Evolutionary conservation across 306 rosid species (phyloP).

Genomic region (Datisca glomerata): DNA sequence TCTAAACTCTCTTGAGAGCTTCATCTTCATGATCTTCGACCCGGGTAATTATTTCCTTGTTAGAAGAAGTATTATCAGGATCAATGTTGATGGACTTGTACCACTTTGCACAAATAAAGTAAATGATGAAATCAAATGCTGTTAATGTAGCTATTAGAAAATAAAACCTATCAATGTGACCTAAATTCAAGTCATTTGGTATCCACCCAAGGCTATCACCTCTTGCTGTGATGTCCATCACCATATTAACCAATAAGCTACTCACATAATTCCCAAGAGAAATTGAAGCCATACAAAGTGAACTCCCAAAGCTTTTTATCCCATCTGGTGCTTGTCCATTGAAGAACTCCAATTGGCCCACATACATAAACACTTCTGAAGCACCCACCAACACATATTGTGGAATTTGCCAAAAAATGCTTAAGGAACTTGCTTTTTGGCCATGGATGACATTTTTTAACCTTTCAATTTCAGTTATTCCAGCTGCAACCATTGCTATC

Average conservation of each 20-base stretch:
- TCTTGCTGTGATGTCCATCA: constrained; percentile 29
- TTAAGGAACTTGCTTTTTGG: constrained; percentile 24
- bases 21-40: too few relatives aligned
- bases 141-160: constrained; percentile 37
- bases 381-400: constrained; percentile 49
- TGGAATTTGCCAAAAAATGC: constrained; percentile 35
- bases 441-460: constrained; percentile 18
- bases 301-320: constrained; percentile 46
- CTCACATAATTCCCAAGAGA: constrained; percentile 50
- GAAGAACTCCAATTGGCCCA: constrained; percentile 49
- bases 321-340: constrained; percentile 51
- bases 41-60: too few relatives aligned
- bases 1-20: too few relatives aligned
- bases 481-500: constrained; percentile 45
- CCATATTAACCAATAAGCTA: constrained; percentile 28
- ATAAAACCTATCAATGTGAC: constrained; percentile 44
- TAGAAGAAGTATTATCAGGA: too few relatives aligned
- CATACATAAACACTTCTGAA: constrained; percentile 51
- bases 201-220: constrained; percentile 35
- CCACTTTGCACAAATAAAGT: too few relatives aligned
- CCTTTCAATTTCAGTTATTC: constrained; percentile 26
- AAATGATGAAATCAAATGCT: too few relatives aligned
- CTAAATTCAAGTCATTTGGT: constrained; percentile 30
- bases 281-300: constrained; percentile 58
- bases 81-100: too few relatives aligned